Base-by-base conservation (phyloP, 2,329 filamentous ascomycete genomes). In the Orbilia quercus region DNA sequence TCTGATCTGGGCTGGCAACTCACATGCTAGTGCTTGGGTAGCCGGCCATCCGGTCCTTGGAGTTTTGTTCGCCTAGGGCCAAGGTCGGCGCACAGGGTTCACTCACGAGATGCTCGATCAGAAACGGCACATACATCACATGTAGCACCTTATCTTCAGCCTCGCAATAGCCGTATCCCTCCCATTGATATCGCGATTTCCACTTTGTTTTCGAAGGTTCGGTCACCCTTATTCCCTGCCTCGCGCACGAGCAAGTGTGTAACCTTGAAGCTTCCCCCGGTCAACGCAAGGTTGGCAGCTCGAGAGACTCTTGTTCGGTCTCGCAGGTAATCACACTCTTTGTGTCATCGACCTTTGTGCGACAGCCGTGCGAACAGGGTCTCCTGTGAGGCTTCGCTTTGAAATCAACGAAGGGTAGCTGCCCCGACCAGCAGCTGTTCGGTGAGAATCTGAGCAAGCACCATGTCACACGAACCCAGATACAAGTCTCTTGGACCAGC, bases 391-490 rank as follows among this genome's bases (percentile, higher is more conserved):
- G 20, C 44, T 48, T 65, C 36, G n/a, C 51, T 59, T 58, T 42
- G 36, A 53, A 38, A 25, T 50, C 40, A 38, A n/a, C n/a, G n/a
- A 38, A 62, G 62, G 28, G 25, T 40, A 38, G 40, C 22, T 50
- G 45, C 23, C 28, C 20, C 11, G 23, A n/a, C 6, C 36, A 12
- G 23, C 40, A 12, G 36, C 34, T 55, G 16, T 9, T 57, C 16
- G 40, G 20, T 58, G n/a, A 42, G 47, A 73, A 22, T 42, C 34
- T 55, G 47, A 66, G 60, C 38, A 65, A 72, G 45, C 69, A 73
- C 69, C 69, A 66, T 60, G 60, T 73, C 69, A 73, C 69, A 73
- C 69, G 55, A 73, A 66, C 60, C 69, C 69, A 60, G 57, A 40
- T 28, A 42, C 47, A 57, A 65, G 67, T 59, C 53, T 50, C 59